phyloP scores from a whole-genome alignment of 257 asterid genomes.

The Rauvolfia tetraphylla region DNA sequence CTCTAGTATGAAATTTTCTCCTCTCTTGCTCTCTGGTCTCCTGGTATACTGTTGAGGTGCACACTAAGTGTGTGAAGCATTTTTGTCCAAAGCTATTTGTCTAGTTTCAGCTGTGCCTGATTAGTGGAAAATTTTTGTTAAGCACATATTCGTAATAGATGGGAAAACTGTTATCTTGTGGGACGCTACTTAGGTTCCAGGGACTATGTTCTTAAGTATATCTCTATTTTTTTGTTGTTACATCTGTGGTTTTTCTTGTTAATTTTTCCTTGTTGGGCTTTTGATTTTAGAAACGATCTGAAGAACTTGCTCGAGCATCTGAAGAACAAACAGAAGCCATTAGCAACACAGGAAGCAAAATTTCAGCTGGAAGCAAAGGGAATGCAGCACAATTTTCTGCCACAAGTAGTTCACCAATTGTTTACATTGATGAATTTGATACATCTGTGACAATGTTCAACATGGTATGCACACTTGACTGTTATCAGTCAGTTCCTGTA shows the following conservation, averaged over 20 bases:
- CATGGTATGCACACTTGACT: constrained; percentile 45
- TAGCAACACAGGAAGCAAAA: constrained; percentile 44
- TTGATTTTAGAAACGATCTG: constrained; percentile 52
- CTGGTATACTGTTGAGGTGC: neutral
- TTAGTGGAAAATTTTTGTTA: neutral
- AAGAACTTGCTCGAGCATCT: constrained; percentile 52
- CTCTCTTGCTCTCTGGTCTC: neutral
- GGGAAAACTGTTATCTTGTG: neutral
- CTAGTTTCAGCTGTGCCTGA: neutral
- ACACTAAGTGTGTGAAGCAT: neutral
- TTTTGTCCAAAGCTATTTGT: neutral
- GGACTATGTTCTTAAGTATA: neutral
- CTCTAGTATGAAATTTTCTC: neutral
- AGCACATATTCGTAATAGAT: neutral
- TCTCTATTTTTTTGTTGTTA: neutral
- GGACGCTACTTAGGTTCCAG: neutral
- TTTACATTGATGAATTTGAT: constrained; percentile 47
- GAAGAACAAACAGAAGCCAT: constrained; percentile 50
- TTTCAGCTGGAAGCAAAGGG: constrained; percentile 38
- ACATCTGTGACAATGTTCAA: constrained; percentile 61
- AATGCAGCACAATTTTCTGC: constrained; percentile 32
- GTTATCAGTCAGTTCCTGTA: constrained; percentile 14
- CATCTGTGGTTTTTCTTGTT: neutral
- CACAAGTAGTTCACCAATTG: constrained; percentile 40
- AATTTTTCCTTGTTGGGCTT: neutral